Evolutionary conservation across 2,329 filamentous ascomycete genomes (phyloP), one percentile per base, ranked within the genome.

Genomic region (Laburnicola sp.): DNA sequence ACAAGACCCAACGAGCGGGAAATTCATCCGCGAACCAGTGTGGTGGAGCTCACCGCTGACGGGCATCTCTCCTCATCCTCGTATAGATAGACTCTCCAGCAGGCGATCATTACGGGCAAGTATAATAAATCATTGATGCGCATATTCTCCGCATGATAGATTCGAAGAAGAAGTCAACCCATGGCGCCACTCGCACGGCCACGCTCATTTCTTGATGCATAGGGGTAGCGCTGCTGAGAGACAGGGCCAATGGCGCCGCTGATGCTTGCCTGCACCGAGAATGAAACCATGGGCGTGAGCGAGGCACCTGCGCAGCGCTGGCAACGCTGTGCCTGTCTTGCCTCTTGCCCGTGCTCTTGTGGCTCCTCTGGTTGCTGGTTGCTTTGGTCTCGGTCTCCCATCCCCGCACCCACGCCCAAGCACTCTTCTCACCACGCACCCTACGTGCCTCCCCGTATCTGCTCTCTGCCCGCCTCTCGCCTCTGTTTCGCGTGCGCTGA

Each of bases 191-290:
- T 43, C 43, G 44, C 49, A 51, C 35, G 49, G 50, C 38, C 36
- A 39, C 39, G 45, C 31, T 32, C 47, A 48, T 52, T 43, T 51
- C 54, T 57, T 50, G 53, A 53, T 54, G 54, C 50, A 54, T 57
- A 53, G 54, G 54, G 54, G 57, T 51, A 44, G 49, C 25, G 40
- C 32, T 42, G 30, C 36, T 52, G 52, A 57, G 48, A 57, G 51
- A 50, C 48, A 47, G 42, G 36, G 38, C 39, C n/a, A n/a, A 26
- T 49, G 41, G 37, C 47, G 28, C 30, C 35, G 32, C 31, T 37
- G 28, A 37, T 31, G 25, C 31, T 21, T 37, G 41, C 41, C 41
- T 44, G 11, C n/a, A 10, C n/a, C n/a, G n/a, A n/a, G n/a, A n/a
- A n/a, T n/a, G n/a, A n/a, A n/a, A n/a, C n/a, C n/a, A n/a, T n/a